Evolutionary conservation across 805 yeast genomes (phyloP).

Genomic region (Kazachstania africana): DNA sequence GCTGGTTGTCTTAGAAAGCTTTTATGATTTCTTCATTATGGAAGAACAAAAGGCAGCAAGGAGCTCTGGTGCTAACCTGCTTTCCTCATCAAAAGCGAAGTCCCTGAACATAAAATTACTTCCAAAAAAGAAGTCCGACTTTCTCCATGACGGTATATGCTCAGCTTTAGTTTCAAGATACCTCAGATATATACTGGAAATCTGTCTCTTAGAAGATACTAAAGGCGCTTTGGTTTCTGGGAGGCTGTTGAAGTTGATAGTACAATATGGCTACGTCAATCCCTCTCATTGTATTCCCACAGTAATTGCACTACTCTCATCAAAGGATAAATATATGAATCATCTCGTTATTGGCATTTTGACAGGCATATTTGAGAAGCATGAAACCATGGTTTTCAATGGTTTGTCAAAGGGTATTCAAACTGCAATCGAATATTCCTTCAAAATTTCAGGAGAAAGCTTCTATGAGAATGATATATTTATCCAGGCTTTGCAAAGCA

Average conservation of each 20-base stretch:
- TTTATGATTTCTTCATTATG: conserved; percentile 42
- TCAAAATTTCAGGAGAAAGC: conserved; percentile 1
- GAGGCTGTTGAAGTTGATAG: conserved; percentile 41
- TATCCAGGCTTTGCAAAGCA: conserved; percentile 8
- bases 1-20: conserved; percentile 42
- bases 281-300: conserved; percentile 64
- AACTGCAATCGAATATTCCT: conserved; percentile 36
- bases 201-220: conserved; percentile 37
- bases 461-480: conserved; percentile 8
- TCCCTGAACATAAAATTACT: conserved; percentile 30
- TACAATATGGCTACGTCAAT: conserved; percentile 59
- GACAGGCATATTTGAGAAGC: conserved; percentile 43
- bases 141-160: conserved; percentile 58
- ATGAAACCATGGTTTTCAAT: conserved; percentile 60
- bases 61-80: conserved; percentile 30
- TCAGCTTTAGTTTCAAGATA: conserved; percentile 61
- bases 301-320: conserved; percentile 55
- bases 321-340: conserved; percentile 33
- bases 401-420: conserved; percentile 53
- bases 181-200: conserved; percentile 34
- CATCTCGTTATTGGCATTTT: conserved; percentile 43
- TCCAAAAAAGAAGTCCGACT: conserved; percentile 24
- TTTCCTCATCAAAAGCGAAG: conserved; percentile 24
- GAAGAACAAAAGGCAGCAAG: conserved; percentile 41
- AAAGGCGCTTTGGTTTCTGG: conserved; percentile 41